Percentiles rank a stretch among this genome's conserved stretches.
Conservation (phyloP, 177 flowering plant species). For the Vitis hybrid region DNA sequence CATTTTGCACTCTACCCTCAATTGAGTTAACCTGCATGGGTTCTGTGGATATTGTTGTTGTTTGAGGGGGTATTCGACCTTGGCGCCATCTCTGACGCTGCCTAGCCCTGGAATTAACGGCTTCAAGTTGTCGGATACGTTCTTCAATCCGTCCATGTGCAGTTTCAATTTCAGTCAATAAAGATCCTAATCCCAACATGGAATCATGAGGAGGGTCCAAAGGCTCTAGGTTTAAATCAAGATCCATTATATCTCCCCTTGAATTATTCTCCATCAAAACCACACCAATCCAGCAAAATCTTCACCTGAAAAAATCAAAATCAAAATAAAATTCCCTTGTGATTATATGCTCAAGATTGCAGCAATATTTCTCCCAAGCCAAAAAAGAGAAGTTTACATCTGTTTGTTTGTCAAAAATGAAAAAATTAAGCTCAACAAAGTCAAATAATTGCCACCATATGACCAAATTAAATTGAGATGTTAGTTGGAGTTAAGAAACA, state of each 20-base stretch:
- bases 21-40: neutral
- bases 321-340: neutral
- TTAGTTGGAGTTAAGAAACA: no score
- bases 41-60: neutral
- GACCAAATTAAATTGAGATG: no score
- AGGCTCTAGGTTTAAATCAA: conserved; percentile 43
- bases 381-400: neutral
- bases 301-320: neutral
- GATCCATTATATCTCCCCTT: conserved; percentile 26
- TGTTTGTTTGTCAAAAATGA: neutral
- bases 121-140: conserved; percentile 41
- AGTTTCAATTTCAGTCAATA: conserved; percentile 26
- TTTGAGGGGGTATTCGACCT: conserved; percentile 1
- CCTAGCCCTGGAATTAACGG: conserved; percentile 28
- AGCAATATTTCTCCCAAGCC: neutral
- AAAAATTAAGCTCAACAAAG: neutral
- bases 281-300: neutral
- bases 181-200: conserved; percentile 15
- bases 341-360: neutral
- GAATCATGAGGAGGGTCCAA: conserved; percentile 17
- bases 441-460: no score
- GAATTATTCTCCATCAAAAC: conserved; percentile 10
- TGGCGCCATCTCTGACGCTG: conserved; percentile 32
- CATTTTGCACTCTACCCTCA: conserved; percentile 1
- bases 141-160: conserved; percentile 35